Evolutionary conservation across 2,329 filamentous ascomycete species (phyloP), one percentile per base, ranked within the genome.

Genomic region (Eutypa lata): DNA sequence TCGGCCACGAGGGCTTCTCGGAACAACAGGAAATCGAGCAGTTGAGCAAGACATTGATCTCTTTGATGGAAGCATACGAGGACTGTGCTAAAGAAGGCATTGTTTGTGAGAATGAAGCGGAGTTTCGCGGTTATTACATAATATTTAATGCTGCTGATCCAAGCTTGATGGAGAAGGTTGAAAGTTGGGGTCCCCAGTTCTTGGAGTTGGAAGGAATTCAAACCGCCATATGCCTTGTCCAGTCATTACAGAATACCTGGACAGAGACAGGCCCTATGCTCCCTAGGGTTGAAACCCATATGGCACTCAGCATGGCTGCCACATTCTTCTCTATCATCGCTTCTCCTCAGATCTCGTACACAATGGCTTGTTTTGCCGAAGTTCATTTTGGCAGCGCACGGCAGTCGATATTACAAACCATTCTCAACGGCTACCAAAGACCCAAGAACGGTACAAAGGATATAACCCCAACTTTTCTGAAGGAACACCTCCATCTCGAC

Each of bases 11-110:
- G 31, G 81, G 82, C 52, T 88, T 87, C 60, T 82, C 82, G 4
- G 81, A 86, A 60, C 83, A 86, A 57, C 85, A 88, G 62, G 86
- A 89, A 66, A 73, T 84, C 22, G 85, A 88, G 64, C 86, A 88
- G 63, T 74, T 89, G 16, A 80, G 81, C 37, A 87, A 87, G 61
- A 79, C 84, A 0, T 71, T 89, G 3, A 73, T 88, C 14, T 87
- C 86, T 1, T 71, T 89, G 14, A 81, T 84, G 52, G 81, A 88
- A 57, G 74, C 84, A 2, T 89, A 89, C 62, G 83, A 87, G 57
- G 82, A 87, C 60, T 86, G 84, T 64, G 77, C 77, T 43, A 74
- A 77, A n/a, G 78, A 82, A 53, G 76, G 76, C 2, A 77, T 87
- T 38, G 54, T 65, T 6, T 88, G 84, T 61, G 72, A 77, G 53